These are phyloP conservation scores for Diplogelasinospora grovesii DNA, from an alignment of 495 filamentous ascomycete species.

Conservation along the genomic window DNA sequence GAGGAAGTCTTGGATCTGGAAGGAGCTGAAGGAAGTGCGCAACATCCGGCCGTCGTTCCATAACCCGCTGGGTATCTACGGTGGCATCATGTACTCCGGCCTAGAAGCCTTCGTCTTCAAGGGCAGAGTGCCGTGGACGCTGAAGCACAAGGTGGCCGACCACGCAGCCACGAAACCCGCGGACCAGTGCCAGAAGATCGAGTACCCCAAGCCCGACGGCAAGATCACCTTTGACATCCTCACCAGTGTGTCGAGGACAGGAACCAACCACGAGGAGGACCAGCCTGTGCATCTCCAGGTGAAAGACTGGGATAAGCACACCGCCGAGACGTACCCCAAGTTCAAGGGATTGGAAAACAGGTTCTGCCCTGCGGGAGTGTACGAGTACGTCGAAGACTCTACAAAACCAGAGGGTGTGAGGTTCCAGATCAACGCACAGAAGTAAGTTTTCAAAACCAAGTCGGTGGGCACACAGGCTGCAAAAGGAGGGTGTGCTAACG, in stretches of 20 bases:
- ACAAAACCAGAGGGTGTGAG: constrained; percentile 74
- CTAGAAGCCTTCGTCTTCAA: constrained; percentile 84
- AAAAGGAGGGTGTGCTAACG: constrained; percentile 5
- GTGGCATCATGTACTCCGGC: constrained; percentile 88
- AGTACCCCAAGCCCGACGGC: constrained; percentile 94
- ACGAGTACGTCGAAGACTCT: constrained; percentile 94
- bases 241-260: constrained; percentile 86
- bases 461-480: too few species aligned
- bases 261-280: constrained; percentile 98
- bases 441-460: constrained; percentile 73
- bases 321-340: constrained; percentile 68
- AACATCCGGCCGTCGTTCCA: constrained; percentile 98
- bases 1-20: constrained; percentile 85
- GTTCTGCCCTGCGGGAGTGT: constrained; percentile 99
- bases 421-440: constrained; percentile 97
- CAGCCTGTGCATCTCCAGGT: constrained; percentile 95
- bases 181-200: constrained; percentile 76
- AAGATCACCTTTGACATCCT: constrained; percentile 93
- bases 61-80: constrained; percentile 71
- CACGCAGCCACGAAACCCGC: constrained; percentile 73
- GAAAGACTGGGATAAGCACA: constrained; percentile 87
- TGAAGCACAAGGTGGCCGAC: constrained; percentile 74
- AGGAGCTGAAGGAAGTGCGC: constrained; percentile 87
- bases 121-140: constrained; percentile 84
- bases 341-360: constrained; percentile 93